Evolutionary conservation across 257 asterid species (phyloP).

Genomic region (Solanum chiquidenum): DNA sequence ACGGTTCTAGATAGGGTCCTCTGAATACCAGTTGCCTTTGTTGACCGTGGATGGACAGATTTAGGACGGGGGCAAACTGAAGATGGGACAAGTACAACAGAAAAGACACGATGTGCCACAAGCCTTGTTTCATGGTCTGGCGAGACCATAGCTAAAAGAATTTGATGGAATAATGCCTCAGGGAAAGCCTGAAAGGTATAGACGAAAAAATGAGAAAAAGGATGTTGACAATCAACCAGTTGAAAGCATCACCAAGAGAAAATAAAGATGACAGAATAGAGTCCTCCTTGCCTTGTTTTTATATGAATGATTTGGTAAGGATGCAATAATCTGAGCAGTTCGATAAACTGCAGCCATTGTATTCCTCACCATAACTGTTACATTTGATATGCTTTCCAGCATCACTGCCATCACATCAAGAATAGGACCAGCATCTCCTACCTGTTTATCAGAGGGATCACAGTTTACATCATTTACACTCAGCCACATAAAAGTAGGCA

Average conservation of each 20-base stretch:
- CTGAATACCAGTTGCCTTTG: conserved; percentile 26
- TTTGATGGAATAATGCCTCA: conserved; percentile 68
- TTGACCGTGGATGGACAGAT: conserved; percentile 16
- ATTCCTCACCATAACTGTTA: conserved; percentile 61
- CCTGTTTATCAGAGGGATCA: conserved; percentile 27
- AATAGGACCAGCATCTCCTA: conserved; percentile 77
- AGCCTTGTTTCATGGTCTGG: conserved; percentile 67
- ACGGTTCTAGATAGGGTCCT: conserved; percentile 59
- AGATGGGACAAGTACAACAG: conserved; percentile 70
- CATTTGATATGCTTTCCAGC: conserved; percentile 62
- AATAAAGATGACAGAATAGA: conserved; percentile 6
- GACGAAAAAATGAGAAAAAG: background rate
- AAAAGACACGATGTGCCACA: conserved; percentile 65
- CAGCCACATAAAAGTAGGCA: conserved; percentile 7
- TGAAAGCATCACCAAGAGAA: background rate
- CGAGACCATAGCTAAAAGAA: conserved; percentile 59
- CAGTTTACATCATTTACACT: background rate
- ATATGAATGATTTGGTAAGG: conserved; percentile 41
- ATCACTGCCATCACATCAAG: conserved; percentile 75
- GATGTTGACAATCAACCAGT: conserved; percentile 1
- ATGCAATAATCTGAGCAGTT: conserved; percentile 57
- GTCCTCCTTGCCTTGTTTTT: conserved; percentile 47
- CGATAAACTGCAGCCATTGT: conserved; percentile 56
- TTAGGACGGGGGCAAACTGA: conserved; percentile 48
- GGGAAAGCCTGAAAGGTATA: conserved; percentile 50